Evolutionary conservation across 2,329 filamentous ascomycete genomes (phyloP), one percentile per base, ranked within the genome.

Genomic region (Colletotrichum musae): DNA sequence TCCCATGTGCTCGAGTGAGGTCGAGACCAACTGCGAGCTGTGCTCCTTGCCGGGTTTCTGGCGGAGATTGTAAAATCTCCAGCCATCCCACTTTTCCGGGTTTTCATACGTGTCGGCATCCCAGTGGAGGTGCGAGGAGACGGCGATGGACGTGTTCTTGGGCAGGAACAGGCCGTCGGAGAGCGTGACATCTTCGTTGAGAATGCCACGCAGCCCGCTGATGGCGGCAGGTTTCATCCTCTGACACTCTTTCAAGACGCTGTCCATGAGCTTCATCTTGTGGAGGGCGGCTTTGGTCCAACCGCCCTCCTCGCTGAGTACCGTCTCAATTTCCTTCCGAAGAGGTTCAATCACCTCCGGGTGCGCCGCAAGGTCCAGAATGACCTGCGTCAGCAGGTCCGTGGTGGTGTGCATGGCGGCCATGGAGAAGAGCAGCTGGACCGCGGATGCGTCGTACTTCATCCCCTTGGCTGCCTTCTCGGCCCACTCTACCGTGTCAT

Each of bases 391-490:
- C 0, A 79, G 32, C 1, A 77, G 63, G 52, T 82, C 79, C 0
- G 80, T 79, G 0, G 83, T 83, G 5, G 81, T 84, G 72, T 85
- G 82, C 41, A 84, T 82, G 5, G 82, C 80, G 1, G 79, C 81
- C 58, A 94, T 92, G 53, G 93, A 88, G 0, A 96, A 95, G 7
- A 98, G 86, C 36, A 94, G 85, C 76, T 97, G 93, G 41, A 93
- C 94, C 7, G 78, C 80, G n/a, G 91, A 83, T 0, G 86, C 81
- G 78, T 94, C 88, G 77, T 94, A 95, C 6, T 81, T 91, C 65
- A 85, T 85, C 32, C 88, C 85, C 83, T 77, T 76, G 4, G 79
- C 75, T 5, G 77, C 70, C 7, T 52, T 58, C 18, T 82, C 77
- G 70, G 83, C 79, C 83, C 83, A 86, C 26, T 82, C 81, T 32